Evolutionary conservation across 2,329 filamentous ascomycete species (phyloP).

Genomic region (Pyrenophora teres): DNA sequence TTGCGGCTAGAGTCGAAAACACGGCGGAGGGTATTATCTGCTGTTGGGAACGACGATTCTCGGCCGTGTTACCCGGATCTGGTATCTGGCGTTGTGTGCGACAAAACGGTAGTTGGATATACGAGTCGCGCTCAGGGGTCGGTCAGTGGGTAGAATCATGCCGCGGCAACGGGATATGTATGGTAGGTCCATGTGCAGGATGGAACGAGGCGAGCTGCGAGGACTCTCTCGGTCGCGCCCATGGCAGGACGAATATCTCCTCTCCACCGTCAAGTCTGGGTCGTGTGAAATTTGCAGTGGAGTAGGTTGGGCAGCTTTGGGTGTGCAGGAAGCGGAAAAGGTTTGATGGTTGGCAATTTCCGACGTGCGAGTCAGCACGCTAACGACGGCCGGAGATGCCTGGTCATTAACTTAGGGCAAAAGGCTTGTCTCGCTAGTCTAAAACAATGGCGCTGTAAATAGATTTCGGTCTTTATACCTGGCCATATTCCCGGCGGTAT

Average conservation of each 20-base stretch:
- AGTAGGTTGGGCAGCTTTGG: background rate
- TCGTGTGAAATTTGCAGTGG: background rate
- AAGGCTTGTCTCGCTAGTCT: conserved; percentile 10
- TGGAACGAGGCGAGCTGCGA: background rate
- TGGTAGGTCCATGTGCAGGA: background rate
- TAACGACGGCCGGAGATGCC: conserved; percentile 3
- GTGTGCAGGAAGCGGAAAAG: background rate
- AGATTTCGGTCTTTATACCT: conserved; percentile 7
- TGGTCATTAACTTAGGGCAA: background rate
- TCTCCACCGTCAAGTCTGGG: background rate
- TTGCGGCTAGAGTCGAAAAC: too few species aligned
- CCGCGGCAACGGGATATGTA: background rate
- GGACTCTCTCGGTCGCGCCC: background rate
- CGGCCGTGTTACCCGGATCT: background rate
- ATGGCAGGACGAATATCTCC: background rate
- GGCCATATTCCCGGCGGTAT: conserved; percentile 9
- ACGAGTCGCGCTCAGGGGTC: conserved; percentile 1
- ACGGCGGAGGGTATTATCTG: background rate
- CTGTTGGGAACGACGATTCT: background rate
- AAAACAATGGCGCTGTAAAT: conserved; percentile 11
- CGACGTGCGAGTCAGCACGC: conserved; percentile 5
- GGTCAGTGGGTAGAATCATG: background rate
- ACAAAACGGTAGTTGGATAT: background rate
- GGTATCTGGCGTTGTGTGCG: background rate
- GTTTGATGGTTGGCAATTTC: conserved; percentile 8